Conservation (phyloP, 2,329 filamentous ascomycete species). For the Aspergillus sclerotialis region DNA sequence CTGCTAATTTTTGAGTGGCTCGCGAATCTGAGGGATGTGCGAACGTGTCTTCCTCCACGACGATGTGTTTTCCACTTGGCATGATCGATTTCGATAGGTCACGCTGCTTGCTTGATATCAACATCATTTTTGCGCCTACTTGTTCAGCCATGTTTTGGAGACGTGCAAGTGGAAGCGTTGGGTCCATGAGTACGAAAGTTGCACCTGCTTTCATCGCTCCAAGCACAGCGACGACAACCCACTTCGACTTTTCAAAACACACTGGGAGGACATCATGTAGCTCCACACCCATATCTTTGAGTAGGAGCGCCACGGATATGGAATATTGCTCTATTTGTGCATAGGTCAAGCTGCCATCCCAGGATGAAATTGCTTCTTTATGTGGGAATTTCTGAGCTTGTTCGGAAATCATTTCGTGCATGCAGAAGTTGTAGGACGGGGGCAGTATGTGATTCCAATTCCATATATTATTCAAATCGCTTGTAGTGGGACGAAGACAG, state of each 20-base stretch:
- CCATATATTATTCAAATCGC: constrained; percentile 43
- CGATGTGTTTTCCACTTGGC: constrained; percentile 18
- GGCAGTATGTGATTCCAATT: constrained; percentile 42
- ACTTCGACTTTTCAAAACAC: constrained; percentile 28
- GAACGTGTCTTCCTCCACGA: constrained; percentile 21
- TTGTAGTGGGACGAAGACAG: constrained; percentile 22
- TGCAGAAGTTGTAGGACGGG: constrained; percentile 37
- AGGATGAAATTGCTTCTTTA: constrained; percentile 23
- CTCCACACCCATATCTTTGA: constrained; percentile 20
- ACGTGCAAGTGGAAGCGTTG: constrained; percentile 25
- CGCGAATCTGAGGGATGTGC: constrained; percentile 7
- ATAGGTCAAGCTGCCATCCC: constrained; percentile 27
- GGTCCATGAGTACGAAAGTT: constrained; percentile 26
- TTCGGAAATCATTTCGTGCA: constrained; percentile 40
- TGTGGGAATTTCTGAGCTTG: constrained; percentile 15
- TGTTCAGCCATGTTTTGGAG: constrained; percentile 26
- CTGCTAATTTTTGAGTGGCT: constrained; percentile 8
- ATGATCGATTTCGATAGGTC: constrained; percentile 24
- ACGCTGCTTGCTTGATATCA: constrained; percentile 22
- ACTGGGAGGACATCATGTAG: constrained; percentile 22
- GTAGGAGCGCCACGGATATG: constrained; percentile 19
- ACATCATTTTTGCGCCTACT: constrained; percentile 21
- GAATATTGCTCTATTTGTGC: constrained; percentile 27
- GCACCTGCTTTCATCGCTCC: constrained; percentile 27
- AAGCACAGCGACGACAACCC: constrained; percentile 26